Base-by-base conservation (phyloP, 2,329 filamentous ascomycete genomes). In the Beauveria asiatica region DNA sequence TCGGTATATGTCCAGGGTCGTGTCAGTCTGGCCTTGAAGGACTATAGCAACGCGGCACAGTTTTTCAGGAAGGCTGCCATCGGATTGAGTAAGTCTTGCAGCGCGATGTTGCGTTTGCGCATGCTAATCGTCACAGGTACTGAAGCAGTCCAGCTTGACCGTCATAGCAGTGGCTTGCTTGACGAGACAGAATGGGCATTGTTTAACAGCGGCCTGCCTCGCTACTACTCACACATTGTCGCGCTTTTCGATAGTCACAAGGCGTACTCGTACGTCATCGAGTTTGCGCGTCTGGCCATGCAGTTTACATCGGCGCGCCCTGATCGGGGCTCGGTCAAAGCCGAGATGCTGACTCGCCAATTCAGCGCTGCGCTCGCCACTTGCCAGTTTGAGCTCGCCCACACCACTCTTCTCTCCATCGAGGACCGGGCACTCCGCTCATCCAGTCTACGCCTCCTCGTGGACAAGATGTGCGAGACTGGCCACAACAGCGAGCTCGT, bases 161-260 rank as follows among this genome's bases (percentile, higher is more conserved):
- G 79, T 19, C 82, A 84, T 64, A 86, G 83, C 66, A 78, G 80
- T 48, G 84, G 85, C 9, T 81, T 96, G 16, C 80, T 97, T 23
- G 86, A 89, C 58, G 84, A 90, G 25, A 84, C 87, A 2, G 90
- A 96, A 65, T 87, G 86, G 79, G 82, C 80, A 39, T 73, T 84
- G 6, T 72, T 88, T 25, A 83, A 92, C 69, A 83, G 84, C 60
- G 94, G 93, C 1, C 80, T 92, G 45, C 83, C 90, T 5, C 86
- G 83, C 64, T 99, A 97, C 74, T 95, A 95, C 72, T 85, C 87
- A 46, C 94, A 99, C 71, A 83, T 97, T 55, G 83, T 92, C 13
- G 81, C 84, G 21, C 80, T 99, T 1, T 97, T 89, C 69, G 92
- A 97, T 70, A 83, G 83, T 66, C 82, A 84, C 48, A 88, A 87